Evolutionary conservation across 331 rosid species (phyloP).

Genomic region (Stylosanthes scabra): DNA sequence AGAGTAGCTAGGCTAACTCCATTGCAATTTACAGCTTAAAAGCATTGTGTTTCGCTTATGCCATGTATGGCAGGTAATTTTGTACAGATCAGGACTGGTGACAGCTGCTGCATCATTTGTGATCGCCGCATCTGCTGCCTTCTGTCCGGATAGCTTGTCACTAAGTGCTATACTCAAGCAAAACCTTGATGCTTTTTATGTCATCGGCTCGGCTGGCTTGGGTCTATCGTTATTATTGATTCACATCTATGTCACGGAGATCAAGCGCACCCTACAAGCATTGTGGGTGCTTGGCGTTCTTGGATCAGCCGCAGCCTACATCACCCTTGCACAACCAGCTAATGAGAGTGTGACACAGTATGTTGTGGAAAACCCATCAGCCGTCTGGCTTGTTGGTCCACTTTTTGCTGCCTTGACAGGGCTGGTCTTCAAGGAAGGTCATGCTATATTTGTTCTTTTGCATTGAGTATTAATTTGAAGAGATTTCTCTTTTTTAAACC

Average conservation of each 20-base stretch:
- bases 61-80: conserved; percentile 68
- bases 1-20: conserved; percentile 4
- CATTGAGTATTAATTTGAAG: conserved; percentile 17
- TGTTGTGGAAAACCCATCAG: conserved; percentile 61
- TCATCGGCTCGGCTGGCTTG: conserved; percentile 76
- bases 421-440: conserved; percentile 96
- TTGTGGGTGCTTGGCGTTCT: conserved; percentile 80
- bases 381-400: conserved; percentile 93
- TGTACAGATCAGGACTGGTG: conserved; percentile 84
- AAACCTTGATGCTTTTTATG: conserved; percentile 61
- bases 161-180: conserved; percentile 53
- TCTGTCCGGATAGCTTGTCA: conserved; percentile 53
- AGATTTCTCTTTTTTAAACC: conserved; percentile 5
- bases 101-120: conserved; percentile 83
- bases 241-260: conserved; percentile 81
- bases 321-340: conserved; percentile 67
- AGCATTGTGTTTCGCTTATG: conserved; percentile 28
- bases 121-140: conserved; percentile 75
- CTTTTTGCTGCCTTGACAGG: conserved; percentile 90
- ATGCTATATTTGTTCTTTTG: conserved; percentile 3
- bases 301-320: conserved; percentile 69
- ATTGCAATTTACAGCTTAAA: background rate
- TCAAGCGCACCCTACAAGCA: conserved; percentile 87
- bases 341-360: conserved; percentile 61
- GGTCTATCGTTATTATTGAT: conserved; percentile 80